Evolutionary conservation across 352 stramenopile genomes (phyloP).

Genomic region (Thalassiosira ordinaria): DNA sequence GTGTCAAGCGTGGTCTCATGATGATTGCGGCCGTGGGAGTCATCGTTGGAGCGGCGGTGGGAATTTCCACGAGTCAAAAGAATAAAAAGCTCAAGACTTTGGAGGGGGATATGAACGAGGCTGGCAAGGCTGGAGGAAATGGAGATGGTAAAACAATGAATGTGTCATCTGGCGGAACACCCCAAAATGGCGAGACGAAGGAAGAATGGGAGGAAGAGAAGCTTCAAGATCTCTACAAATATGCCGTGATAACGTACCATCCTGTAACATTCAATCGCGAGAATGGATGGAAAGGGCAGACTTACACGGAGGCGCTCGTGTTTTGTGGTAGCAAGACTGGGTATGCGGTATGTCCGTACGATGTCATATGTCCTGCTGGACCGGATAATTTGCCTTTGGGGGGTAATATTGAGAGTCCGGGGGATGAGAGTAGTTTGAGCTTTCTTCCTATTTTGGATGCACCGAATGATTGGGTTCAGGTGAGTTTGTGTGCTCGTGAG

Average conservation of each 20-base stretch:
- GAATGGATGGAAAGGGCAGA: constrained; percentile 28
- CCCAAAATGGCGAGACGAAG: too few species aligned
- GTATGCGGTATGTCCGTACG: constrained; percentile 18
- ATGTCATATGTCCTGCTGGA: constrained; percentile 9
- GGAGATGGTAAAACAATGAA: too few species aligned
- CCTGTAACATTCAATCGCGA: constrained; percentile 16
- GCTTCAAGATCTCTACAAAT: background rate
- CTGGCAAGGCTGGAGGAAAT: background rate
- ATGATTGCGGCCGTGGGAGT: background rate
- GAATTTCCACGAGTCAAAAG: background rate
- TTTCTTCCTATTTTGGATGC: constrained; percentile 19
- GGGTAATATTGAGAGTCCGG: background rate
- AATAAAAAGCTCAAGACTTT: background rate
- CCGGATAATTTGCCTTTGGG: background rate
- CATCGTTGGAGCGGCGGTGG: background rate
- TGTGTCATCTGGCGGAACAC: too few species aligned
- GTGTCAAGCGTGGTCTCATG: background rate
- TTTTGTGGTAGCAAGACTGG: constrained; percentile 21
- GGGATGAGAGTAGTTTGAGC: background rate
- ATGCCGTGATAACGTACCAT: background rate
- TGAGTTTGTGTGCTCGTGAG: too few species aligned
- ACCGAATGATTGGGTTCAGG: constrained; percentile 27
- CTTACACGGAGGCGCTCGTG: constrained; percentile 31
- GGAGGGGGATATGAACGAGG: constrained; percentile 15
- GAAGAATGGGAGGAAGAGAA: background rate